Conservation (phyloP, 768 basidiomycete species). For the Lactifluus pinguis region DNA sequence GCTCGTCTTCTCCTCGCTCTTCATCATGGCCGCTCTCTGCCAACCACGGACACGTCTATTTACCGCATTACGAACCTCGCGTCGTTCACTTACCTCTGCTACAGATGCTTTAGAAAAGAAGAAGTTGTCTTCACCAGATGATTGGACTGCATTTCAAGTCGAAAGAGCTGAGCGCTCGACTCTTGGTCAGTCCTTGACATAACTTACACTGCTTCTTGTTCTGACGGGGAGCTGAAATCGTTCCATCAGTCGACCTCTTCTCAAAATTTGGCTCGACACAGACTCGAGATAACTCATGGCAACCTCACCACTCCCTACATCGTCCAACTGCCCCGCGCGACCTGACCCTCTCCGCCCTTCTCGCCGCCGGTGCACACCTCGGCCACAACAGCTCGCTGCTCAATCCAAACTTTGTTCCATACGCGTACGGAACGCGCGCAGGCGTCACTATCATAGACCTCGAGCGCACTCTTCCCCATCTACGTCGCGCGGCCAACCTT, state of each 20-base stretch:
- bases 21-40: constrained; percentile 20
- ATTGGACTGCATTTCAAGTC: constrained; percentile 59
- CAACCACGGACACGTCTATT: constrained; percentile 4
- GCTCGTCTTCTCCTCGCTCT: neutral
- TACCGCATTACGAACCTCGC: neutral
- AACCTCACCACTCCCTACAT: constrained; percentile 62
- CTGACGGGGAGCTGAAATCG: constrained; percentile 12
- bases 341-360: constrained; percentile 77
- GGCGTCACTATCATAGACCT: constrained; percentile 91
- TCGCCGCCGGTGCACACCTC: constrained; percentile 90
- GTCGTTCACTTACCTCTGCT: constrained; percentile 11
- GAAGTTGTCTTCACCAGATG: constrained; percentile 38
- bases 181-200: constrained; percentile 40
- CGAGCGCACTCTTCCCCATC: constrained; percentile 84
- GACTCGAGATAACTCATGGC: constrained; percentile 56
- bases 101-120: constrained; percentile 4
- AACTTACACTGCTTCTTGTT: constrained; percentile 23
- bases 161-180: constrained; percentile 46
- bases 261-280: constrained; percentile 71
- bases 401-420: constrained; percentile 85
- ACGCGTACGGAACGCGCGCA: constrained; percentile 86
- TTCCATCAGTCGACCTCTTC: constrained; percentile 32
- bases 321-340: constrained; percentile 50
- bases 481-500: constrained; percentile 84
- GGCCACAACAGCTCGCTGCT: constrained; percentile 80